Evolutionary conservation across 805 yeast genomes (phyloP).

Genomic region (Priceomyces carsonii): DNA sequence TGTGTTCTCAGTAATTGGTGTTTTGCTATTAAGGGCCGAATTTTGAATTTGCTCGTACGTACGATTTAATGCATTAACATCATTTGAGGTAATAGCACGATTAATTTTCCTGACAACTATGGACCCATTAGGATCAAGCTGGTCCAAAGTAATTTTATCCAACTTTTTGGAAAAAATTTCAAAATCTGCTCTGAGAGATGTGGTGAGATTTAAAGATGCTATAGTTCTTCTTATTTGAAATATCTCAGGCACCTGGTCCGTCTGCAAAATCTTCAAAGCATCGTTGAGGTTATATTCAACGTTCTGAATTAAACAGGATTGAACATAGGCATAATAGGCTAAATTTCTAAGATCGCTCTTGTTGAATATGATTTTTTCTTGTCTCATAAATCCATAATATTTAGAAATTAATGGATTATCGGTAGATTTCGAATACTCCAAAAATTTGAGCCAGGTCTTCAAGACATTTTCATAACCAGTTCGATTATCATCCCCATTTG

Average conservation of each 20-base stretch:
- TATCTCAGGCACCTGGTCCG: conserved; percentile 20
- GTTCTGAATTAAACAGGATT: conserved; percentile 25
- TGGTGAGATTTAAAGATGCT: conserved; percentile 5
- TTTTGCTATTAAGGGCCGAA: conserved; percentile 22
- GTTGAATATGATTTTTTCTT: conserved; percentile 6
- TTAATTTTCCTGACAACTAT: conserved; percentile 23
- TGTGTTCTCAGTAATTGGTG: conserved; percentile 40
- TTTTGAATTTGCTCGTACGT: conserved; percentile 26
- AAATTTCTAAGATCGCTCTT: conserved; percentile 18
- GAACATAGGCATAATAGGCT: conserved; percentile 36
- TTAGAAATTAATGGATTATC: conserved; percentile 7
- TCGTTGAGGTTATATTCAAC: conserved; percentile 23
- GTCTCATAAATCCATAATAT: conserved; percentile 9
- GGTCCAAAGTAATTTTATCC: conserved; percentile 15
- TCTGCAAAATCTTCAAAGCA: conserved; percentile 27
- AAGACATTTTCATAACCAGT: conserved; percentile 25
- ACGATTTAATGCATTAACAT: conserved; percentile 17
- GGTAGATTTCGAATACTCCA: conserved; percentile 24
- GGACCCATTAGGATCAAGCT: conserved; percentile 36
- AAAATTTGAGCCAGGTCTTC: conserved; percentile 32
- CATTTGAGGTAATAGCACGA: conserved; percentile 17
- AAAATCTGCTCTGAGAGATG: conserved; percentile 5
- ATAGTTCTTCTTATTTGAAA: conserved; percentile 19
- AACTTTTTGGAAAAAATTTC: conserved; percentile 8
- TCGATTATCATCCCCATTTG: conserved; percentile 12